Conservation (phyloP, 2,329 filamentous ascomycete species). For the Alternaria gaisen region DNA sequence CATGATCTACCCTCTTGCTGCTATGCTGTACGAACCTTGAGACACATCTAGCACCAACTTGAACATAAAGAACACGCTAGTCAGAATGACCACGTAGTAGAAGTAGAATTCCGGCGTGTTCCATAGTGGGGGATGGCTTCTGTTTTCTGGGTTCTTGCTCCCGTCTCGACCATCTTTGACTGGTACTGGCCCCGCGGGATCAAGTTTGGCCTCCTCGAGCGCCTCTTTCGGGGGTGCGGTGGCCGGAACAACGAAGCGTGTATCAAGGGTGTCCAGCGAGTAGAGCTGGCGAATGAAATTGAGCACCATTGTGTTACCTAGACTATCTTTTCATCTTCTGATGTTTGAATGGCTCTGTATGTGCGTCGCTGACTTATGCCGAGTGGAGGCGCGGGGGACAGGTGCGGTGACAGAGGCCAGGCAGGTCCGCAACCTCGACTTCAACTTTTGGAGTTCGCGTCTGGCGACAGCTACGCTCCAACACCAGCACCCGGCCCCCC, state of each 20-base stretch:
- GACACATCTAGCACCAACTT: constrained; percentile 89
- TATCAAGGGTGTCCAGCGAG: constrained; percentile 74
- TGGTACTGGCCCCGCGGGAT: constrained; percentile 43
- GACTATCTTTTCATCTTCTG: constrained; percentile 35
- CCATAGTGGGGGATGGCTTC: constrained; percentile 76
- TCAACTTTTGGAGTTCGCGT: constrained; percentile 40
- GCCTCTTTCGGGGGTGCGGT: constrained; percentile 65
- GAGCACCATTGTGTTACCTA: constrained; percentile 48
- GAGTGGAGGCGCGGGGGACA: constrained; percentile 25
- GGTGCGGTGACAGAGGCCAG: constrained; percentile 25
- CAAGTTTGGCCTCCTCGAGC: constrained; percentile 45
- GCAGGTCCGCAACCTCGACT: constrained; percentile 32
- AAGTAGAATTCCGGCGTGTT: constrained; percentile 83
- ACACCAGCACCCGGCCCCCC: constrained; percentile 35
- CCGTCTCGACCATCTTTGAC: constrained; percentile 35
- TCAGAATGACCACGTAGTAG: constrained; percentile 75
- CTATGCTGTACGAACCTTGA: constrained; percentile 63
- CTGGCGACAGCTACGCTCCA: constrained; percentile 38
- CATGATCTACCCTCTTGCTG: background rate
- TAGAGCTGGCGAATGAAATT: constrained; percentile 64
- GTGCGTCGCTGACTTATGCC: constrained; percentile 12
- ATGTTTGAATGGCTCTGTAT: background rate
- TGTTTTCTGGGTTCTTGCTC: constrained; percentile 47
- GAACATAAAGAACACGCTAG: constrained; percentile 84
- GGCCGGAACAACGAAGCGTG: constrained; percentile 75